Base-by-base conservation (phyloP, 768 basidiomycete species). In the Mycena rosella region DNA sequence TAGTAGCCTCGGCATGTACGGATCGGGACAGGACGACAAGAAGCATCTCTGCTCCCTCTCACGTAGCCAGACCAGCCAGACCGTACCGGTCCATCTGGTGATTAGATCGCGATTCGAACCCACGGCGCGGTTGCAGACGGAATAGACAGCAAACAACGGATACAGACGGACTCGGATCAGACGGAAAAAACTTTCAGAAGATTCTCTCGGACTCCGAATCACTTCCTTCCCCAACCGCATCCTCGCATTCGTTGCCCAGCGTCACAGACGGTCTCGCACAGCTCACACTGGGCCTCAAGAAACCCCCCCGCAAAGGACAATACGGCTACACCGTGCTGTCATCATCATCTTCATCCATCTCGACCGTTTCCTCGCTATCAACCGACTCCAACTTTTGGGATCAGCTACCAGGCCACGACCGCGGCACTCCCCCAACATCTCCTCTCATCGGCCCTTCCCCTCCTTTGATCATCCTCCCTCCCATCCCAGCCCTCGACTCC, bases 81-180 rank as follows among this genome's bases (percentile, higher is more conserved):
- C 24, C 45, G 45, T 26, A 29, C 62, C 7, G 34, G 5, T 48
- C 62, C 62, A 63, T 63, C 53, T 63, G 62, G 62, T 63, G 62
- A 63, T 56, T 32, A 11, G 44, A 56, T 32, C 22, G 62, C 26
- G 53, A 63, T 63, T 63, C 62, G 45, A 63, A 47, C 24, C 44
- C 44, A 44, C 62, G 32, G 29, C 14, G n/a, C 57, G 44, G 55
- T 11, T 26, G 45, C 45, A 30, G 32, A 45, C 40, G 42, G 29
- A 26, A 38, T 13, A 54, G 51, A 63, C 54, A 6, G 53, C 27
- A 18, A 60, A 26, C 24, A 26, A 42, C 55, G 22, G 55, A 56
- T 20, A 34, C 38, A 24, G 62, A 63, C 62, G 34, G 54, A 63
- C 22, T 2, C 44, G 29, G 26, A 44, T n/a, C 42, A 26, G 45